Evolutionary conservation across 1,139 yeast species (phyloP).

Genomic region (Hanseniaspora gamundiae): DNA sequence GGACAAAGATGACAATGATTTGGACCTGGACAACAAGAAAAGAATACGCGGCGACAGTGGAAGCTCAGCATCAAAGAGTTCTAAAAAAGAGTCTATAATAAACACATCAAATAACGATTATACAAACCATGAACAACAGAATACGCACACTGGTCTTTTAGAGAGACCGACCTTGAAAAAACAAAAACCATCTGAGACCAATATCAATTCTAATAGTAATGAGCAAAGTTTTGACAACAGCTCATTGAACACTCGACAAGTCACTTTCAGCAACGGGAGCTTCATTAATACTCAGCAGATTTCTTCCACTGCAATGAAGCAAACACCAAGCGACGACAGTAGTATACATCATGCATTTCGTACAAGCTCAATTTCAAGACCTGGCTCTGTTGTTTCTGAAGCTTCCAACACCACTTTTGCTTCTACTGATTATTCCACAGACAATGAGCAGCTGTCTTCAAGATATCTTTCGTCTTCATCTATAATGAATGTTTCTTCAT

Average conservation of each 20-base stretch:
- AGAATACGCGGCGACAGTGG: neutral
- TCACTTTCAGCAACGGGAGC: neutral
- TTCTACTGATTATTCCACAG: constrained; percentile 25
- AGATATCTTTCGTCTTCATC: constrained; percentile 9
- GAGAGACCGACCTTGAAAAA: neutral
- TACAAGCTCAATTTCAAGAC: constrained; percentile 33
- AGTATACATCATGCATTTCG: neutral
- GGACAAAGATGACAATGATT: neutral
- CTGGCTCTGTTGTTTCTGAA: constrained; percentile 54
- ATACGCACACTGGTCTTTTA: no score
- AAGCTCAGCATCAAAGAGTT: neutral
- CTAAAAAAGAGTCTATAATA: neutral
- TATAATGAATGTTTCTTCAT: neutral
- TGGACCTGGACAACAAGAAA: neutral
- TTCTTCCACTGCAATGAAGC: neutral
- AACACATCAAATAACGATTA: no score
- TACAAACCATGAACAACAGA: neutral
- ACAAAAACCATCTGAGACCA: neutral
- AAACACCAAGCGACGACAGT: neutral
- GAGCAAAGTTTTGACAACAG: no score
- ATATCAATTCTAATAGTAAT: neutral
- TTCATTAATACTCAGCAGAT: neutral
- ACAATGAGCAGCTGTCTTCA: constrained; percentile 21
- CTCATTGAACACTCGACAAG: neutral
- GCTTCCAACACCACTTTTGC: constrained; percentile 43